These are phyloP conservation scores for Chrysopogon serrulatus DNA, from an alignment of 176 grass and related monocot species.

Conservation along the genomic window DNA sequence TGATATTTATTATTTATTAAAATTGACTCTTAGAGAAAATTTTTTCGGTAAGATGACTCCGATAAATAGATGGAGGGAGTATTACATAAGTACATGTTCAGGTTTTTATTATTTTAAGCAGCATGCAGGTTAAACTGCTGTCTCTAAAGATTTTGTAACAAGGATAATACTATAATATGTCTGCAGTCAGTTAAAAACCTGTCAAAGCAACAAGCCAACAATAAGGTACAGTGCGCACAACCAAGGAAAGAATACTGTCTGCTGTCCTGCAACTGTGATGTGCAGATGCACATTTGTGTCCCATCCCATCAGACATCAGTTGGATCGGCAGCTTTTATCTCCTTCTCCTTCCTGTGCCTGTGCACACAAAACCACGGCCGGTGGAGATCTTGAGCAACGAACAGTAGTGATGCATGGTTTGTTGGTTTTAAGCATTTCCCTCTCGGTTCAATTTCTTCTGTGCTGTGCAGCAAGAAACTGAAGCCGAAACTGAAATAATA, in stretches of 20 bases:
- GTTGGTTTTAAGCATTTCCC: not conserved
- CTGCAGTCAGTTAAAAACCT: not conserved
- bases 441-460: not conserved
- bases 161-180: too few species aligned
- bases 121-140: not conserved
- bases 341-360: not conserved
- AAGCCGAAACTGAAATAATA: not conserved
- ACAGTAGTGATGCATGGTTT: not conserved
- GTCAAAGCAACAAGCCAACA: not conserved
- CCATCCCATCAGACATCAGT: slow-evolving; percentile 17
- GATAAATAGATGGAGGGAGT: too few species aligned
- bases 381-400: not conserved
- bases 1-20: too few species aligned
- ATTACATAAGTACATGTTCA: too few species aligned
- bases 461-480: not conserved
- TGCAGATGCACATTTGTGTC: slow-evolving; percentile 15
- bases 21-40: too few species aligned
- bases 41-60: too few species aligned
- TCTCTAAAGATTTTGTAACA: not conserved
- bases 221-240: not conserved
- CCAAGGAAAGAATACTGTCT: not conserved
- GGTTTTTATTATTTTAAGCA: not conserved
- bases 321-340: not conserved
- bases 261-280: slow-evolving; percentile 1
- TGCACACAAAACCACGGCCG: slow-evolving; percentile 12